Percentiles rank a stretch among this genome's conserved stretches.
Conservation (phyloP, 2,329 filamentous ascomycete species). For the Microthyrium microscopicum region DNA sequence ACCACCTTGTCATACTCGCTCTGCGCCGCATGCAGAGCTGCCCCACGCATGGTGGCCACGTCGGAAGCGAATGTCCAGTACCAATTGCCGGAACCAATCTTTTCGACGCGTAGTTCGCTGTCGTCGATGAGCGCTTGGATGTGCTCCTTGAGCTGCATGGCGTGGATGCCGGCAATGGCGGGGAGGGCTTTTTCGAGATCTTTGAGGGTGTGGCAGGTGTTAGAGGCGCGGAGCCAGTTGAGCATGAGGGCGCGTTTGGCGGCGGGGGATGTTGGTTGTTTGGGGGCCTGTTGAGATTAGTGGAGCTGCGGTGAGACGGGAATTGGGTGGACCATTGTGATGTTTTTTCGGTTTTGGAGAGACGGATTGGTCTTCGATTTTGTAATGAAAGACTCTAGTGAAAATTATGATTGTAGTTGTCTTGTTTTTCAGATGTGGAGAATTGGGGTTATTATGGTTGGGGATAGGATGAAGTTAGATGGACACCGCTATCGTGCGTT, state of each 20-base stretch:
- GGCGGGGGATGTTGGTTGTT: conserved; percentile 37
- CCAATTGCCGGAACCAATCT: conserved; percentile 56
- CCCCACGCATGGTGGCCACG: conserved; percentile 31
- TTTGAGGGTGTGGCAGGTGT: conserved; percentile 47
- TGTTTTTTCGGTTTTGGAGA: too few species aligned
- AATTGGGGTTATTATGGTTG: too few species aligned
- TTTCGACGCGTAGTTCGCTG: conserved; percentile 45
- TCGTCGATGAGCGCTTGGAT: conserved; percentile 46
- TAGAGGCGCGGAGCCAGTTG: conserved; percentile 41
- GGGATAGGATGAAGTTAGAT: too few species aligned
- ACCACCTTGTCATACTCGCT: conserved; percentile 22
- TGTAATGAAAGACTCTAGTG: too few species aligned
- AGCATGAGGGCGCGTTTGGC: conserved; percentile 43
- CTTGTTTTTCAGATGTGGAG: too few species aligned
- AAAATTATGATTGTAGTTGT: too few species aligned
- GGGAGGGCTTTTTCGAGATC: conserved; percentile 50
- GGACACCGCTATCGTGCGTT: too few species aligned
- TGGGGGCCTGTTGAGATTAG: conserved; percentile 27
- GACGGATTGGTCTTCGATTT: too few species aligned
- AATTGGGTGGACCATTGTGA: too few species aligned
- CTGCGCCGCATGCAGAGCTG: conserved; percentile 19
- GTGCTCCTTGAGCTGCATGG: conserved; percentile 52
- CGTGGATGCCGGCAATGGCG: conserved; percentile 43
- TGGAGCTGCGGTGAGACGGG: neutral
- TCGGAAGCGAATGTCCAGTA: conserved; percentile 52